Conservation (phyloP, 768 basidiomycete species). For the Collybia nuda region DNA sequence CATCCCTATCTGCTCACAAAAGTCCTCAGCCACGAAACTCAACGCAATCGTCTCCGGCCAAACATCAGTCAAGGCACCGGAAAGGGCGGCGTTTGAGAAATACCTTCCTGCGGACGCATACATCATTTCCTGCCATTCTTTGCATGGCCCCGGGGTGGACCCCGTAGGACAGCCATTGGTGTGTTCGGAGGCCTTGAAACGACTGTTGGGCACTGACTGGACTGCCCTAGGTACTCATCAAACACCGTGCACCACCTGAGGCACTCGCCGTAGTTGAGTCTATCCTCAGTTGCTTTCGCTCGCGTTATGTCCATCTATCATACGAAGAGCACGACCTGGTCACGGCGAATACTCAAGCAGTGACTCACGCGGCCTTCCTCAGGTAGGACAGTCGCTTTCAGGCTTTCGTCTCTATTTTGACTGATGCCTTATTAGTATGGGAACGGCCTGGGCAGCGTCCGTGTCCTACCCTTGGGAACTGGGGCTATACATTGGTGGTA, state of each 20-base stretch:
- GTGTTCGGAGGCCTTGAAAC: constrained; percentile 15
- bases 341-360: constrained; percentile 97
- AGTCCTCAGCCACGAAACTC: constrained; percentile 78
- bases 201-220: too few species aligned
- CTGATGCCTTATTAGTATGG: constrained; percentile 67
- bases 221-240: constrained; percentile 72
- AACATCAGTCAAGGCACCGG: constrained; percentile 95
- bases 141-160: constrained; percentile 93
- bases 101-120: constrained; percentile 82
- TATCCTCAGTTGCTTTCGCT: constrained; percentile 76
- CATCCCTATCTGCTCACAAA: background rate
- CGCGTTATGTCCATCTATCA: constrained; percentile 85
- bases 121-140: constrained; percentile 90
- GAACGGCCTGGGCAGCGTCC: constrained; percentile 86
- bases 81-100: constrained; percentile 84
- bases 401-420: background rate
- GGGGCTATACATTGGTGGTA: constrained; percentile 91
- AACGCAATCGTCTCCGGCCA: constrained; percentile 93
- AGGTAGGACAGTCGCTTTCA: constrained; percentile 47
- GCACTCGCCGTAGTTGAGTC: constrained; percentile 76
- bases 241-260: constrained; percentile 77
- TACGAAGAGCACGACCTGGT: constrained; percentile 96
- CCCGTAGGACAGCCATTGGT: constrained; percentile 90
- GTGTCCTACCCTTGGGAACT: constrained; percentile 92
- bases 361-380: constrained; percentile 96